Base-by-base conservation (phyloP, 2,329 filamentous ascomycete species). In the Aureobasidium sp. region DNA sequence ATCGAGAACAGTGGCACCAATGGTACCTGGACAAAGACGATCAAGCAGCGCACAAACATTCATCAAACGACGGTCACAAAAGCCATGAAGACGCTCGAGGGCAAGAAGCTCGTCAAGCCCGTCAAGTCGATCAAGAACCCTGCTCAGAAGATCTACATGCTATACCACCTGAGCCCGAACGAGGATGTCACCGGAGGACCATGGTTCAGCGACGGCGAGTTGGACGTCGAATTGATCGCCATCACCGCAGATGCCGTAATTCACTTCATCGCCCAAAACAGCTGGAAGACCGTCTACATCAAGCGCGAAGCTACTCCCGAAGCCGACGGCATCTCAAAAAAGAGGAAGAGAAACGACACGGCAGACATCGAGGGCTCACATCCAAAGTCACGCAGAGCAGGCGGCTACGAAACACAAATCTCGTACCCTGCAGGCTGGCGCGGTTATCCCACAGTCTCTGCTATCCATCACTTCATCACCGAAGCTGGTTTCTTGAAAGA, bases 121-220 rank as follows among this genome's bases (percentile, higher is more conserved):
- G 91, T 97, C 77, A 94, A 93, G 77, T 94, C 88, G 74, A 91
- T 96, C 75, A 91, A 96, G 77, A 87, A 89, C 71, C 90, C 91
- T 31, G 89, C 87, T 67, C 89, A 94, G 72, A 96, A 96, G 77
- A 96, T 96, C 83, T 99, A 94, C 81, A 96, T 99, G 82, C 87
- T 96, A 70, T 85, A 87, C 60, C 87, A 87, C 65, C 83, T 99
- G 64, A 85, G 86, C 12, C 93, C 94, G 0, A 90, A 88, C 60
- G 92, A 97, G 65, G 89, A 94, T 65, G 90, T 95, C 51, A 96
- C 91, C 0, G 94, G 94, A 52, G 94, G 94, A 1, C 89, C 91
- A 9, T 99, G 93, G 90, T 97, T 94, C 74, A 92, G 90, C 8
- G 91, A 96, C 66, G 90, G 91, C 58, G 89, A 92, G 66, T 82